A percentile compares a stretch with the other conserved stretches of the same genome.
Conservation (phyloP, 257 asterid species). For the Oldenlandia corymbosa region DNA sequence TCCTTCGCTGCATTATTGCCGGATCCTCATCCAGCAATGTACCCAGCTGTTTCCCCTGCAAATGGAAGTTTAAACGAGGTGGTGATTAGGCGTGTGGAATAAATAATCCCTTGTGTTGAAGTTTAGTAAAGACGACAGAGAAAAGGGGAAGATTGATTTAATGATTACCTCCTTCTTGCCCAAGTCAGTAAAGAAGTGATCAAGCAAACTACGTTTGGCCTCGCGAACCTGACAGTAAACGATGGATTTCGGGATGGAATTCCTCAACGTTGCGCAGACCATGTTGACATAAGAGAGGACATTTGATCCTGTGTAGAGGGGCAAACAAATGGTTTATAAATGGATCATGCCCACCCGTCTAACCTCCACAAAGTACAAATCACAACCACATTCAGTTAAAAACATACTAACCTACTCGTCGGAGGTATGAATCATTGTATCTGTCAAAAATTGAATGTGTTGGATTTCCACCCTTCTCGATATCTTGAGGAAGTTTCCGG, state of each 20-base stretch:
- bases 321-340: not conserved
- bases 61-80: conserved; percentile 4
- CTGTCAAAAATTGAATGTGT: conserved; percentile 94
- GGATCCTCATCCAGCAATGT: conserved; percentile 94
- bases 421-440: conserved; percentile 87
- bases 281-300: conserved; percentile 88
- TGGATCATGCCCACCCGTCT: not conserved
- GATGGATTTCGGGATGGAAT: conserved; percentile 91
- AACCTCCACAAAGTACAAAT: not conserved
- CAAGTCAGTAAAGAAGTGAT: conserved; percentile 79
- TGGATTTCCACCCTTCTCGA: conserved; percentile 99
- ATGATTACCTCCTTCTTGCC: conserved; percentile 93
- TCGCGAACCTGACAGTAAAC: conserved; percentile 98
- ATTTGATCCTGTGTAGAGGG: conserved; percentile 57
- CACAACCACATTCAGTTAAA: conserved; percentile 5
- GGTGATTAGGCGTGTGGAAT: too few species aligned
- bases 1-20: conserved; percentile 76
- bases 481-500: conserved; percentile 98
- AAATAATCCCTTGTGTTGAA: too few species aligned
- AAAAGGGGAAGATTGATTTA: not conserved
- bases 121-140: not conserved
- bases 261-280: conserved; percentile 90
- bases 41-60: conserved; percentile 78
- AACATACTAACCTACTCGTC: conserved; percentile 67
- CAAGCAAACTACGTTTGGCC: conserved; percentile 95